Conservation (phyloP, 2,329 filamentous ascomycete genomes). For the Fonsecaea multimorphosa region DNA sequence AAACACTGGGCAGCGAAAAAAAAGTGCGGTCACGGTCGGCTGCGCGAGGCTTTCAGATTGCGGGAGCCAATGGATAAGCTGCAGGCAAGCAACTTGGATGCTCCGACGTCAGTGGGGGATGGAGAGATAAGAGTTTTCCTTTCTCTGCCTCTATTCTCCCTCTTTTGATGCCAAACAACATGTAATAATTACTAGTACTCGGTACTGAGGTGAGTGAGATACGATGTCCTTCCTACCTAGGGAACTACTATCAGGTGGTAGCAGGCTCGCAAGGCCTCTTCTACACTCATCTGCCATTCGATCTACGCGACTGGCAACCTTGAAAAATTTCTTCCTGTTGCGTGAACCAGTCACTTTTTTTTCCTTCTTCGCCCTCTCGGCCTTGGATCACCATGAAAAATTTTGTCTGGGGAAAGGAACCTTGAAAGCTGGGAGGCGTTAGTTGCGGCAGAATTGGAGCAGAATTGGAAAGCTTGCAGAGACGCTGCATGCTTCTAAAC, state of each 20-base stretch:
- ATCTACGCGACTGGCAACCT: neutral
- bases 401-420: slow-evolving; percentile 29
- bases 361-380: slow-evolving; percentile 8
- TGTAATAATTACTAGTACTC: too few species aligned
- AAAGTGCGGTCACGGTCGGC: slow-evolving; percentile 14
- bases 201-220: neutral
- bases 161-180: neutral
- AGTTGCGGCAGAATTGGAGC: slow-evolving; percentile 21
- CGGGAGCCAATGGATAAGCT: slow-evolving; percentile 37
- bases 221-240: neutral
- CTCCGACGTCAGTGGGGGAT: slow-evolving; percentile 21
- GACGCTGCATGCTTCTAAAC: slow-evolving; percentile 20
- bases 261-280: neutral
- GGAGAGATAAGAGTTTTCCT: slow-evolving; percentile 14
- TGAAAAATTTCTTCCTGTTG: slow-evolving; percentile 18
- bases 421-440: too few species aligned
- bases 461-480: slow-evolving; percentile 2
- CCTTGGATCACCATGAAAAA: slow-evolving; percentile 20
- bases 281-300: neutral
- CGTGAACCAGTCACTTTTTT: slow-evolving; percentile 19
- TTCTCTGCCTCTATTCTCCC: neutral
- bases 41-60: slow-evolving; percentile 12
- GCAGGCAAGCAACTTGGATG: slow-evolving; percentile 11
- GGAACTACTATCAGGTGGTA: neutral
- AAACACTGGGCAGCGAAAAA: slow-evolving; percentile 16